A percentile compares a stretch with the other conserved stretches of the same genome.
phyloP scores from a whole-genome alignment of 805 yeast genomes.

The Phaffomyces antillensis region DNA sequence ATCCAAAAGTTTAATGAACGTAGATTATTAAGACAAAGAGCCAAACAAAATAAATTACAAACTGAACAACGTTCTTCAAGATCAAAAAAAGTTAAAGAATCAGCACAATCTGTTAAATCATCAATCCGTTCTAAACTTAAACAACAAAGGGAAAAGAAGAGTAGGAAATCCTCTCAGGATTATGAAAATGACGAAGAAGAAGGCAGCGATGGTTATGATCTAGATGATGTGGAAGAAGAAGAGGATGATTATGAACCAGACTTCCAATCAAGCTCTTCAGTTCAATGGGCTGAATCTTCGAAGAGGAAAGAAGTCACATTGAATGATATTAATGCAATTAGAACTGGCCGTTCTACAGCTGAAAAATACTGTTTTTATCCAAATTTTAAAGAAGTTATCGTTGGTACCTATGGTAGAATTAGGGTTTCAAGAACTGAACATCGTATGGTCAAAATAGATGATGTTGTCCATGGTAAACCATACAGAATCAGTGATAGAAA shows the following conservation, averaged over 20 bases:
- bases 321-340: constrained; percentile 62
- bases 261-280: constrained; percentile 39
- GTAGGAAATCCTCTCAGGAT: constrained; percentile 26
- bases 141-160: constrained; percentile 64
- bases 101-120: constrained; percentile 30
- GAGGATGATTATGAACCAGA: constrained; percentile 38
- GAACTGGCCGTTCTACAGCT: constrained; percentile 72
- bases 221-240: constrained; percentile 34
- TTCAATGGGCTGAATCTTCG: constrained; percentile 41
- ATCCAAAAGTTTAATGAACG: constrained; percentile 85
- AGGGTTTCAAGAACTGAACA: constrained; percentile 68
- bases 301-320: constrained; percentile 41
- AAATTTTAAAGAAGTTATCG: constrained; percentile 61
- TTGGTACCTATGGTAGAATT: constrained; percentile 75
- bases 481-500: constrained; percentile 39
- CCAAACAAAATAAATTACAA: constrained; percentile 43
- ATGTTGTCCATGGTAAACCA: constrained; percentile 45
- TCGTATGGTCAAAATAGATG: constrained; percentile 77
- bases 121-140: constrained; percentile 66
- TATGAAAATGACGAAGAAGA: constrained; percentile 37
- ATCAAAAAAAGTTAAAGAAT: constrained; percentile 22
- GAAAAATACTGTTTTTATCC: constrained; percentile 76
- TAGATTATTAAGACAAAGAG: constrained; percentile 75
- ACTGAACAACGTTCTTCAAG: constrained; percentile 29
- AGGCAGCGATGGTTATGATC: constrained; percentile 28